Conservation (phyloP, 1,139 yeast genomes). For the Pichia sp. region DNA sequence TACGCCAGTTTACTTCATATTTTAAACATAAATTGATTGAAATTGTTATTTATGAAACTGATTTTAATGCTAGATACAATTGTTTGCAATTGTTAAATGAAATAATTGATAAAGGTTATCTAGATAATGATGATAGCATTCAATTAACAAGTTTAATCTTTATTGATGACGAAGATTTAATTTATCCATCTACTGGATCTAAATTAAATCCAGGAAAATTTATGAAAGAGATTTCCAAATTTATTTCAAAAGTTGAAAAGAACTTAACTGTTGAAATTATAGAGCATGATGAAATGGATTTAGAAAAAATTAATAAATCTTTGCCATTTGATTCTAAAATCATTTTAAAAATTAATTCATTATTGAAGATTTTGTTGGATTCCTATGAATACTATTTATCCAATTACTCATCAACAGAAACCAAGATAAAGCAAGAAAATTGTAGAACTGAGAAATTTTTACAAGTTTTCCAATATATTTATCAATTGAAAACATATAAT, state of each 20-base stretch:
- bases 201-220: constrained; percentile 18
- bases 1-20: constrained; percentile 35
- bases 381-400: constrained; percentile 29
- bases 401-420: constrained; percentile 15
- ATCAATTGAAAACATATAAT: constrained; percentile 27
- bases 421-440: constrained; percentile 14
- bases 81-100: constrained; percentile 52
- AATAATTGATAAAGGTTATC: constrained; percentile 53
- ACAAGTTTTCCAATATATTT: constrained; percentile 25
- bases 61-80: constrained; percentile 45
- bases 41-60: constrained; percentile 51
- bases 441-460: constrained; percentile 20
- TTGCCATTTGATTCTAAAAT: constrained; percentile 32
- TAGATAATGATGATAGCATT: constrained; percentile 50
- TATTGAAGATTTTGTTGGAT: constrained; percentile 35
- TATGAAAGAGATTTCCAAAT: constrained; percentile 38
- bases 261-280: constrained; percentile 33
- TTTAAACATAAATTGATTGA: constrained; percentile 54
- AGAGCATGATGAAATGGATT: constrained; percentile 35
- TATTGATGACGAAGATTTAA: constrained; percentile 33
- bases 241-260: constrained; percentile 36
- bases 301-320: constrained; percentile 24
- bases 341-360: constrained; percentile 35
- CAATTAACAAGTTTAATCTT: constrained; percentile 40
- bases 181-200: constrained; percentile 23